phyloP scores from a whole-genome alignment of 108 stramenopile genomes.

The Nannochloropsis gaditana region DNA sequence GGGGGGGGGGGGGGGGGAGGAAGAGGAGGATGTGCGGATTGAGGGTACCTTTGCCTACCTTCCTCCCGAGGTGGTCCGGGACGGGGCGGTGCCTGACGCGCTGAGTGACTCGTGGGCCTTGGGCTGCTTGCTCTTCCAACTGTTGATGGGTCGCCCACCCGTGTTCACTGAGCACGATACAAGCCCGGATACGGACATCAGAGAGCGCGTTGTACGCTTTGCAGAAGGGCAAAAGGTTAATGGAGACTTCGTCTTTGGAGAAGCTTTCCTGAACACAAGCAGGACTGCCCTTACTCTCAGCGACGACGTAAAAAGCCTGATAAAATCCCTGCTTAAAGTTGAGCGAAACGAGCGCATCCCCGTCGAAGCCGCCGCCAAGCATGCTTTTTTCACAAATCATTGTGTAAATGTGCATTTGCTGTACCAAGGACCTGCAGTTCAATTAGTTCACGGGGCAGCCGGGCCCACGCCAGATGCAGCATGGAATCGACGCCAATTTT shows the following conservation, averaged over 20 bases:
- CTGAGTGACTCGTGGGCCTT: constrained; percentile 91
- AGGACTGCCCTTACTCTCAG: constrained; percentile 18
- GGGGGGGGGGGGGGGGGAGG: constrained; percentile 26
- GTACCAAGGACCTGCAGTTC: constrained; percentile 28
- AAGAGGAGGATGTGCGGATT: constrained; percentile 63
- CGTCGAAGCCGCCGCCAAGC: constrained; percentile 32
- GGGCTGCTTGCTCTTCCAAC: constrained; percentile 88
- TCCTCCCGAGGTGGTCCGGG: constrained; percentile 87
- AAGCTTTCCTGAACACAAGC: neutral
- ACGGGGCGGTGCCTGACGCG: constrained; percentile 59
- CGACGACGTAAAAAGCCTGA: constrained; percentile 21
- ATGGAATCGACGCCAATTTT: constrained; percentile 51
- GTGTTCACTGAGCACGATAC: constrained; percentile 59
- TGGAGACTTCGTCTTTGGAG: neutral
- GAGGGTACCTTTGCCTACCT: constrained; percentile 94
- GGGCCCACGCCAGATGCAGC: constrained; percentile 41
- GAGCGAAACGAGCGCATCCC: constrained; percentile 30
- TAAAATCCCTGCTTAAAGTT: constrained; percentile 39
- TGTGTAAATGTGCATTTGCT: constrained; percentile 32
- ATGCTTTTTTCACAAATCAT: constrained; percentile 35
- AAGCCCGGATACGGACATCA: constrained; percentile 62
- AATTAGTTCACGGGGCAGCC: constrained; percentile 35
- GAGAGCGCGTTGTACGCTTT: constrained; percentile 74
- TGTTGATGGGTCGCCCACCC: constrained; percentile 80
- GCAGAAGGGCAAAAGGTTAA: constrained; percentile 19